Conservation (phyloP, 768 basidiomycete genomes). For the Leucogyrophana mollusca region DNA sequence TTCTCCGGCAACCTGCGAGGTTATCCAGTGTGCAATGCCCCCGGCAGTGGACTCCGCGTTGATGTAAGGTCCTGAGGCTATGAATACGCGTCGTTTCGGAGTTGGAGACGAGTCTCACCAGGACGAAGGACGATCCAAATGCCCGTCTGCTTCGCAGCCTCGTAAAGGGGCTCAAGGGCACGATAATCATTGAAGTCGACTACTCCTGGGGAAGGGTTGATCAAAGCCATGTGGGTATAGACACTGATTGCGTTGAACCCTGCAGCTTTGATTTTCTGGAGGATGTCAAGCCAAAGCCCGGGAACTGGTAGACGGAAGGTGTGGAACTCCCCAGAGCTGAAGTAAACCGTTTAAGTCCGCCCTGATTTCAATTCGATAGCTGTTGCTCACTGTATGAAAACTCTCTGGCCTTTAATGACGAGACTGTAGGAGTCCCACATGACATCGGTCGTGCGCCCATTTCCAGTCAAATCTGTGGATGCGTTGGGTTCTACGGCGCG, state of each 20-base stretch:
- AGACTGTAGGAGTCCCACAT: conserved; percentile 73
- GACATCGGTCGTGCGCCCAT: conserved; percentile 37
- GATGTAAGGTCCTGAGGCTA: conserved; percentile 51
- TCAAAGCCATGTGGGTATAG: conserved; percentile 78
- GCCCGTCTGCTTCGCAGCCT: conserved; percentile 71
- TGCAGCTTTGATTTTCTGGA: conserved; percentile 78
- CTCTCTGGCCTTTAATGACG: conserved; percentile 62
- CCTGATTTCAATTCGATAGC: background rate
- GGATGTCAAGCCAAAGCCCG: conserved; percentile 76
- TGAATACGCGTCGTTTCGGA: conserved; percentile 34
- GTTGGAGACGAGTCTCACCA: conserved; percentile 37
- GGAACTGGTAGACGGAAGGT: conserved; percentile 80
- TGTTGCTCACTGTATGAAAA: conserved; percentile 65
- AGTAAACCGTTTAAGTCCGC: background rate
- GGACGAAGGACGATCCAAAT: conserved; percentile 81
- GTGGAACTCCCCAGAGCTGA: conserved; percentile 83
- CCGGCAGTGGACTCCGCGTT: conserved; percentile 83
- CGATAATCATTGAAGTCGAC: conserved; percentile 74
- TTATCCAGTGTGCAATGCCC: conserved; percentile 70
- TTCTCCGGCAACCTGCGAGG: conserved; percentile 59
- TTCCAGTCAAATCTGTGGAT: conserved; percentile 17
- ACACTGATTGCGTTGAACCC: conserved; percentile 79
- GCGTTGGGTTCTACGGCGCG: background rate
- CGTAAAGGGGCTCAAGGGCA: conserved; percentile 66
- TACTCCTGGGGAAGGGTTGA: conserved; percentile 71